Evolutionary conservation across 2,329 filamentous ascomycete genomes (phyloP), one percentile per base, ranked within the genome.

Genomic region (Zalaria sp.): DNA sequence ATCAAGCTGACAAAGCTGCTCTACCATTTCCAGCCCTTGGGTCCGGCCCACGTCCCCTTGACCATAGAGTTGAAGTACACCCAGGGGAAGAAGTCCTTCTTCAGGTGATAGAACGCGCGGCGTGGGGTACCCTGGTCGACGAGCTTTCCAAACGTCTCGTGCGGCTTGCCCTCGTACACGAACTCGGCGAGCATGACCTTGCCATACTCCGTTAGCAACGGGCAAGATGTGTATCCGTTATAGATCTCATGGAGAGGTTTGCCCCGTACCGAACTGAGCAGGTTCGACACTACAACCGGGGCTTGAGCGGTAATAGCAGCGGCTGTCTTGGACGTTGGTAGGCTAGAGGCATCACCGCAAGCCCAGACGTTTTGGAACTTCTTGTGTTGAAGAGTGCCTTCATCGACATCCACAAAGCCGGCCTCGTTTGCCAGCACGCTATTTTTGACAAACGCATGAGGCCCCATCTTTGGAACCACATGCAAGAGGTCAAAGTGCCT

Each of bases 41-140:
- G 72, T 4, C 75, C 75, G 25, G 63, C 74, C 75, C 76, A 79
- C 5, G 64, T 72, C 4, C 75, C 76, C 59, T 75, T 78, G 5
- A 79, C 67, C 67, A 77, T 71, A 32, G 65, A 67, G 32, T 72
- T 68, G 41, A 65, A 68, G 57, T 79, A 79, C 3, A 80, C 75
- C 75, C 75, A 79, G 0, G 76, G 76, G 58, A 80, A 80, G 51
- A 80, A 80, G 51, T 79, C 69, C 59, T 76, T 79, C 64, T 80
- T 80, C 36, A 80, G 49, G 49, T 78, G 62, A 48, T 75, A 80
- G 52, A 80, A 80, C 0, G 68, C 61, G 3, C 68, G 66, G 3
- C 74, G 66, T 2, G 76, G 76, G 6, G 58, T 57, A 0, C 56
- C 66, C 56, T 80, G 76, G 49, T 79, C 73, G 5, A 79, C 63